Conservation (phyloP, 352 stramenopile species). For the Globisporangium echinulatum region DNA sequence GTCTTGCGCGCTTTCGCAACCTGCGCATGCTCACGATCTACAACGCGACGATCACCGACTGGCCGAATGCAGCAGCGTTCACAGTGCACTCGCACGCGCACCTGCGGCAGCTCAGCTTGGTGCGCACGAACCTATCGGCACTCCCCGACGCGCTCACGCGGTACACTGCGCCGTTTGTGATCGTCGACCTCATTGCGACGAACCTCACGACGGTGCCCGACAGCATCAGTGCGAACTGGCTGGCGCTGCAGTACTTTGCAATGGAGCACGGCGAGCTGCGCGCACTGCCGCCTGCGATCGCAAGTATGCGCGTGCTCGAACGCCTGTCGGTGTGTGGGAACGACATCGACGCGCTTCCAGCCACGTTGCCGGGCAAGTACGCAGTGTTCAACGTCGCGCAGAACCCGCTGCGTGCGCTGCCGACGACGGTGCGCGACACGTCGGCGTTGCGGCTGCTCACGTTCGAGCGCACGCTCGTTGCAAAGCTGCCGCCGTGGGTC, state of each 20-base stretch:
- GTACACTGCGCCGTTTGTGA: constrained; percentile 7
- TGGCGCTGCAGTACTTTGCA: constrained; percentile 4
- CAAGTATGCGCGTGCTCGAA: constrained; percentile 1
- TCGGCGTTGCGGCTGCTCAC: neutral
- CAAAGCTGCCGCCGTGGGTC: constrained; percentile 1
- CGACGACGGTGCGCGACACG: neutral
- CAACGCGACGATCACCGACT: constrained; percentile 22
- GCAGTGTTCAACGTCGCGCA: constrained; percentile 6
- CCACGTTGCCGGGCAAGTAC: neutral
- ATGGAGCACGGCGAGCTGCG: constrained; percentile 11
- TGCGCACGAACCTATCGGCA: constrained; percentile 4
- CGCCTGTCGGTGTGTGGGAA: constrained; percentile 9
- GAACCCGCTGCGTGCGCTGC: constrained; percentile 4
- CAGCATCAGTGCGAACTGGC: constrained; percentile 5
- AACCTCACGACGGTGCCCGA: constrained; percentile 8
- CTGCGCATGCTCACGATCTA: constrained; percentile 16
- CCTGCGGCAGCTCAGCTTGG: constrained; percentile 3
- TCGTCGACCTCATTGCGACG: constrained; percentile 8
- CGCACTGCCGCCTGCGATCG: constrained; percentile 5
- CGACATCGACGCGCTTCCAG: constrained; percentile 2
- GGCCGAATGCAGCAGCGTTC: constrained; percentile 9
- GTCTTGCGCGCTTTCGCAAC: constrained; percentile 9
- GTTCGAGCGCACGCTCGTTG: constrained; percentile 8
- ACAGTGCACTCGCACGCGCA: neutral
- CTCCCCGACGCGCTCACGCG: constrained; percentile 5